These are phyloP conservation scores for Knoxia roxburghii DNA, from an alignment of 257 asterid species.

Conservation along the genomic window DNA sequence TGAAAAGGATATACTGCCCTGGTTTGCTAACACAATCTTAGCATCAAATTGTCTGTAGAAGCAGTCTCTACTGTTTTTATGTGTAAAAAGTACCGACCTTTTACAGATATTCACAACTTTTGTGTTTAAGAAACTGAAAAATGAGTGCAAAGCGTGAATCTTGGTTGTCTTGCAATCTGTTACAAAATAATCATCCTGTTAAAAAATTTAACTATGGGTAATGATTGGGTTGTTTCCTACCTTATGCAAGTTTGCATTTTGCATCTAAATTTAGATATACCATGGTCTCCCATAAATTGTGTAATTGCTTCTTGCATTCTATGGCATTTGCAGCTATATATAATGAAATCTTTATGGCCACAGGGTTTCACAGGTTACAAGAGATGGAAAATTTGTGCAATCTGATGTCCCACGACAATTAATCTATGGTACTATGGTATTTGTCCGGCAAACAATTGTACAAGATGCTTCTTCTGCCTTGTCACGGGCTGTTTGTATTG, in stretches of 20 bases:
- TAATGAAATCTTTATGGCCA: constrained; percentile 8
- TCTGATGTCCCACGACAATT: constrained; percentile 88
- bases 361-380: constrained; percentile 93
- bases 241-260: neutral
- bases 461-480: constrained; percentile 86
- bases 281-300: neutral
- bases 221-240: neutral
- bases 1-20: neutral
- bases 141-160: neutral
- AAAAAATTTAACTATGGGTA: neutral
- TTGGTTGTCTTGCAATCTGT: neutral
- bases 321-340: neutral
- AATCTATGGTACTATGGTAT: constrained; percentile 95
- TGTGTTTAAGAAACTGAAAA: constrained; percentile 3
- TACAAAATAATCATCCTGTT: neutral
- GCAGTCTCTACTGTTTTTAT: no score
- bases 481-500: constrained; percentile 91
- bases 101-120: neutral
- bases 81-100: neutral
- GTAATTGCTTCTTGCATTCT: neutral
- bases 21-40: neutral
- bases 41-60: neutral
- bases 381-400: constrained; percentile 73
- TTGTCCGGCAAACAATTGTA: constrained; percentile 79
- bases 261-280: neutral